Percentiles rank a stretch among this genome's conserved stretches.
Evolutionary conservation across 495 filamentous ascomycete species (phyloP).

Genomic region (Ascobolus immersus): DNA sequence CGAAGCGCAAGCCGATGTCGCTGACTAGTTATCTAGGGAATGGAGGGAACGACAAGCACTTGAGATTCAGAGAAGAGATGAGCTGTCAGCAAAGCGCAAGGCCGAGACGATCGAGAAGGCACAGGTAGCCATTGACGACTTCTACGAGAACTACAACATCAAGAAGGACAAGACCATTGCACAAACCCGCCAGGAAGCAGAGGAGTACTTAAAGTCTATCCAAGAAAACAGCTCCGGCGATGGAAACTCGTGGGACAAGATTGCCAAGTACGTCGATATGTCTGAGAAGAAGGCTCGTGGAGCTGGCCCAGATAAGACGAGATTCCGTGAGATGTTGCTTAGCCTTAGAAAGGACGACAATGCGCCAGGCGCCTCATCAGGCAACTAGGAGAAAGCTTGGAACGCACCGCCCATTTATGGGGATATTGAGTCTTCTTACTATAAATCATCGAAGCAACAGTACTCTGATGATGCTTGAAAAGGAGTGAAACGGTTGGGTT

Average conservation of each 20-base stretch:
- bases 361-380: constrained; percentile 1
- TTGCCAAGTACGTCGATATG: constrained; percentile 85
- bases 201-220: constrained; percentile 73
- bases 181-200: constrained; percentile 48
- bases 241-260: constrained; percentile 94
- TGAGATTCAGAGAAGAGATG: constrained; percentile 64
- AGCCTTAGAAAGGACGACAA: constrained; percentile 83
- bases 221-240: constrained; percentile 80
- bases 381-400: too few species aligned
- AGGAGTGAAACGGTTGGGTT: too few species aligned
- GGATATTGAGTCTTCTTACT: too few species aligned
- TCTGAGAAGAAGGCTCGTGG: constrained; percentile 74
- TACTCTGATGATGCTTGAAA: too few species aligned
- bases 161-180: constrained; percentile 79
- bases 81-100: constrained; percentile 62
- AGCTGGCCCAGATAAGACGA: constrained; percentile 71
- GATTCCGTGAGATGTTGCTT: constrained; percentile 74
- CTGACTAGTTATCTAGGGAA: too few species aligned
- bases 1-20: too few species aligned
- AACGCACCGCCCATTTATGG: too few species aligned
- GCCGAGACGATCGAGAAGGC: constrained; percentile 60
- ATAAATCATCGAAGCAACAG: too few species aligned
- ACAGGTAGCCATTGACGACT: constrained; percentile 78
- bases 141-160: constrained; percentile 97
- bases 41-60: constrained; percentile 85